phyloP scores from a whole-genome alignment of 1,284 basidiomycete species.

The Pseudozyma hubeiensis region DNA sequence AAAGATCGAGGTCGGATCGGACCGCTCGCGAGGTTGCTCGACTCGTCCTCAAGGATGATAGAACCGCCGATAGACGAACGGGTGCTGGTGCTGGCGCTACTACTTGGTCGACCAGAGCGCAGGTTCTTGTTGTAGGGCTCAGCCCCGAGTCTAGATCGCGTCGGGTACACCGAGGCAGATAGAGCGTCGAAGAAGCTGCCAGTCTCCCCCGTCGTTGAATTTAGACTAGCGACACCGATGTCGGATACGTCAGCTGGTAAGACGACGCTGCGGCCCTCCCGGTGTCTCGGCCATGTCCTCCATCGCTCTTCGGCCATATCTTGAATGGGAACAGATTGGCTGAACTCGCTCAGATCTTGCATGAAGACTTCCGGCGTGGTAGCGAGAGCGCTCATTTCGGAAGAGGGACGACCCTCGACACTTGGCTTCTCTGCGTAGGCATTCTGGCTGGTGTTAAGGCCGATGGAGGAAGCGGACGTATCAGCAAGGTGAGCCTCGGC shows the following conservation, averaged over 20 bases:
- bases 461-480: conserved; percentile 27
- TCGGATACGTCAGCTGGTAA: background rate
- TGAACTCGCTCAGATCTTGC: conserved; percentile 45
- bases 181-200: conserved; percentile 14
- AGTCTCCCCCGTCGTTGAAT: conserved; percentile 3
- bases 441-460: conserved; percentile 4
- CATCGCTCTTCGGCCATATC: conserved; percentile 40
- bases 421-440: background rate
- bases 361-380: conserved; percentile 23
- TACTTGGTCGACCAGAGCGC: conserved; percentile 28
- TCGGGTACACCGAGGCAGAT: conserved; percentile 14
- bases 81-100: conserved; percentile 33
- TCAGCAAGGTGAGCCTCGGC: background rate
- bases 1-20: conserved; percentile 24
- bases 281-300: conserved; percentile 38
- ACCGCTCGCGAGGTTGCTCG: conserved; percentile 6
- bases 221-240: background rate
- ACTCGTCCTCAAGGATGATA: conserved; percentile 9
- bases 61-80: conserved; percentile 18
- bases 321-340: conserved; percentile 40
- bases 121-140: conserved; percentile 37
- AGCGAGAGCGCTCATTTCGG: background rate
- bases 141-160: conserved; percentile 24
- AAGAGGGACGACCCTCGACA: background rate
- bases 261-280: background rate